Base-by-base conservation (phyloP, 2,329 filamentous ascomycete species). In the Aspergillus sclerotialis region DNA sequence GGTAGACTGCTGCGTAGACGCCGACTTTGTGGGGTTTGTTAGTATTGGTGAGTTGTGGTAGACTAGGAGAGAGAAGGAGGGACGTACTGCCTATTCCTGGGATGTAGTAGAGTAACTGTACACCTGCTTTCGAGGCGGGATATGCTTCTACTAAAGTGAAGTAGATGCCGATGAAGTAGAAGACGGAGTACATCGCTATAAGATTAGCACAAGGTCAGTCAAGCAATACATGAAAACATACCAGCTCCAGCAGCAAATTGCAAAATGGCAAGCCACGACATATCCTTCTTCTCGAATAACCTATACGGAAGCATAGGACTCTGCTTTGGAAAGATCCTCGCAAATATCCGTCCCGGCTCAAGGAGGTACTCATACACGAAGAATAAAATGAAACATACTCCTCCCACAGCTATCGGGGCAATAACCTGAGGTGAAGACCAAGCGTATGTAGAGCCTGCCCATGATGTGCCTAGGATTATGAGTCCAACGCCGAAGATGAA, bases 91-190 rank as follows among this genome's bases (percentile, higher is more conserved):
- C 78, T 7, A 83, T 58, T 0, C 80, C 80, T 0, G 79, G 79
- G 1, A 78, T 68, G 45, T 79, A 84, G 52, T 73, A 82, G 1
- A 83, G 57, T 8, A 84, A 61, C 38, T 78, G 70, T 0, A 70
- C 48, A 3, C 77, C 77, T 1, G 77, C 68, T 31, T 72, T 49
- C 15, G 68, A 70, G 17, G 61, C 65, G 17, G 44, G 53, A 40
- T 73, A 74, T 5, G 65, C 68, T 55, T 76, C 61, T 0, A 82
- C 78, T 11, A 81, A 59, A 2, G 75, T 73, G 52, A 83, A 84
- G 55, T 82, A 84, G 12, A 83, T 69, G 11, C 75, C 76, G 44
- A 80, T 75, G 45, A 83, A 84, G 54, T 84, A 84, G 43, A 83
- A 74, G 1, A 79, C 73, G 9, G 70, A 64, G 51, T 70, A 70